A percentile compares a stretch with the other conserved stretches of the same genome.
These are phyloP conservation scores for Russula vinacea DNA, from an alignment of 768 basidiomycete species.

Conservation along the genomic window DNA sequence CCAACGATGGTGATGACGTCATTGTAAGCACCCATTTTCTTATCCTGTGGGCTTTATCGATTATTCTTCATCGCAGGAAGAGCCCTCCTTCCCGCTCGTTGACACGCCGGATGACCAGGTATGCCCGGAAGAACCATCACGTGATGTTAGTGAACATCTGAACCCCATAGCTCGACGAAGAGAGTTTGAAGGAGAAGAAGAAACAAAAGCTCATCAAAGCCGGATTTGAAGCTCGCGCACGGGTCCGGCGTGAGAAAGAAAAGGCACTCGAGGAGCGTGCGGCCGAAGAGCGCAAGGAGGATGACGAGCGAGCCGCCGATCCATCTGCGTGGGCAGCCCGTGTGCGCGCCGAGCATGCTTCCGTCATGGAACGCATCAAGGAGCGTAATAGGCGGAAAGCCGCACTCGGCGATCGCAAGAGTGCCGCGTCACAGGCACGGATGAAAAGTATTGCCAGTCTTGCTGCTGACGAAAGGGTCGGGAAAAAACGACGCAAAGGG, in stretches of 20 bases:
- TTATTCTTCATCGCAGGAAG: slow-evolving; percentile 48
- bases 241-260: slow-evolving; percentile 83
- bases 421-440: slow-evolving; percentile 93
- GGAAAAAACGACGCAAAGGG: slow-evolving; percentile 82
- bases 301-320: slow-evolving; percentile 71
- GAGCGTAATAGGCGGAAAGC: slow-evolving; percentile 75
- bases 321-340: slow-evolving; percentile 69
- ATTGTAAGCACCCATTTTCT: slow-evolving; percentile 36
- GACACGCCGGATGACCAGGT: slow-evolving; percentile 89
- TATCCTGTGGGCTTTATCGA: slow-evolving; percentile 3
- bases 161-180: slow-evolving; percentile 70
- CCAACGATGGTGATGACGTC: slow-evolving; percentile 59
- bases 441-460: slow-evolving; percentile 86
- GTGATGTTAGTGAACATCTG: not conserved
- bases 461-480: slow-evolving; percentile 78
- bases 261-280: slow-evolving; percentile 68
- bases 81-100: slow-evolving; percentile 82
- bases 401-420: slow-evolving; percentile 70
- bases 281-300: slow-evolving; percentile 62
- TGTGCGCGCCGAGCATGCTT: slow-evolving; percentile 78
- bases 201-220: slow-evolving; percentile 92
- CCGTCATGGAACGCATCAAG: slow-evolving; percentile 79
- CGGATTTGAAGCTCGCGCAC: slow-evolving; percentile 85
- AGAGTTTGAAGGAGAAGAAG: slow-evolving; percentile 89
- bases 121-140: slow-evolving; percentile 3